These are phyloP conservation scores for Letharia columbiana DNA, from an alignment of 495 filamentous ascomycete genomes.

Conservation along the genomic window DNA sequence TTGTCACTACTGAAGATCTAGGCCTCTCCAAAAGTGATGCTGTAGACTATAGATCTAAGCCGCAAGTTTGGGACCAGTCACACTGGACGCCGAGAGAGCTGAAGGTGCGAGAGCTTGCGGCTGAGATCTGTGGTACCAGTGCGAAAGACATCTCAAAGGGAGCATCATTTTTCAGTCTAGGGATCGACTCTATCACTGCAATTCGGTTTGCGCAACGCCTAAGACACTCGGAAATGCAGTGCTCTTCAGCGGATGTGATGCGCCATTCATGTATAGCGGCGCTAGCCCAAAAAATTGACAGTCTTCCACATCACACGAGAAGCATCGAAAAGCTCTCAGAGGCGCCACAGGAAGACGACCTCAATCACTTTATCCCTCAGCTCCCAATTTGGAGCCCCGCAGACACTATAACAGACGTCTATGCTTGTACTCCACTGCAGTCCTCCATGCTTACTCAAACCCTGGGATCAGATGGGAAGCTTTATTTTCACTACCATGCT, in stretches of 20 bases:
- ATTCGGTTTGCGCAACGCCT: slow-evolving; percentile 31
- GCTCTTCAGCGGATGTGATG: slow-evolving; percentile 34
- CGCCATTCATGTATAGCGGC: slow-evolving; percentile 29
- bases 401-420: slow-evolving; percentile 14
- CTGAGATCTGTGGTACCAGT: slow-evolving; percentile 23
- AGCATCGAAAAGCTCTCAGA: background rate
- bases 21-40: background rate
- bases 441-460: slow-evolving; percentile 29
- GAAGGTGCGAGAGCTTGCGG: slow-evolving; percentile 23
- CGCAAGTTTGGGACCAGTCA: slow-evolving; percentile 23
- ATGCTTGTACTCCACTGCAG: slow-evolving; percentile 29
- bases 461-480: slow-evolving; percentile 22
- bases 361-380: background rate
- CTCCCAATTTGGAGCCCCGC: background rate
- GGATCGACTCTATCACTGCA: slow-evolving; percentile 33
- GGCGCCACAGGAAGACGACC: background rate
- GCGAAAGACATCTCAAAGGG: slow-evolving; percentile 24
- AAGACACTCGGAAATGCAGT: slow-evolving; percentile 25
- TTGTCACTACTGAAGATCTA: slow-evolving; percentile 17
- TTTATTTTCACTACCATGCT: slow-evolving; percentile 28
- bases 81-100: slow-evolving; percentile 26
- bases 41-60: slow-evolving; percentile 5
- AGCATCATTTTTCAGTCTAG: slow-evolving; percentile 32
- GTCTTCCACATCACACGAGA: background rate
- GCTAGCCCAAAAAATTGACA: slow-evolving; percentile 25